Conservation (phyloP, 306 rosid species). For the Inga laurina region DNA sequence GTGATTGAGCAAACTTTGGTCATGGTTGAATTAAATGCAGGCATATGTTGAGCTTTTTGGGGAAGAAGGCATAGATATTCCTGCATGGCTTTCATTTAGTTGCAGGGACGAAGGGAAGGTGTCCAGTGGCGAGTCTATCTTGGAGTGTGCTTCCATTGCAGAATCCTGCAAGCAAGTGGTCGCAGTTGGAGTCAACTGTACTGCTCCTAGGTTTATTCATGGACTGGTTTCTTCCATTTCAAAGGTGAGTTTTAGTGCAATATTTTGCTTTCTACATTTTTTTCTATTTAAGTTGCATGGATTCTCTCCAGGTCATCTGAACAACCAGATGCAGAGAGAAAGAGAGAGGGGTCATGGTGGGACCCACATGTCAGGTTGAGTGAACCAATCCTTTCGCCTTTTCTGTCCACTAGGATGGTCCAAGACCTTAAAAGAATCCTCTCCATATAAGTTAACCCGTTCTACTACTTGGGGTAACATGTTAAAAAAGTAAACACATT, state of each 20-base stretch:
- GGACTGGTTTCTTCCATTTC: conserved; percentile 60
- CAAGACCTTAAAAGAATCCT: neutral
- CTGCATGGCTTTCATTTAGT: conserved; percentile 87
- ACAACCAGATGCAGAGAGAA: neutral
- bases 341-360: neutral
- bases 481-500: too few relatives aligned
- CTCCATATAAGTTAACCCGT: neutral
- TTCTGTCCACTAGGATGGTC: neutral
- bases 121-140: conserved; percentile 76
- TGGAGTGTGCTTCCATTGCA: conserved; percentile 73
- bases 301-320: neutral
- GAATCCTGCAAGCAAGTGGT: conserved; percentile 66
- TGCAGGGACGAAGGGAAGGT: conserved; percentile 74
- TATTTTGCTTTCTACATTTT: neutral
- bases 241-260: conserved; percentile 47
- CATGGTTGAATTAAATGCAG: conserved; percentile 42
- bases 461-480: too few relatives aligned
- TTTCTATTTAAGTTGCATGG: neutral
- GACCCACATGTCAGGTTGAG: neutral
- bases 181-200: conserved; percentile 89
- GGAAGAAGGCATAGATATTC: conserved; percentile 75
- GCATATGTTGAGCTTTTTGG: conserved; percentile 77
- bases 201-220: conserved; percentile 82
- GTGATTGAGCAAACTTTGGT: neutral
- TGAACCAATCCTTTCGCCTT: neutral